These are phyloP conservation scores for Naumovozyma castellii DNA, from an alignment of 805 yeast species.

Conservation along the genomic window DNA sequence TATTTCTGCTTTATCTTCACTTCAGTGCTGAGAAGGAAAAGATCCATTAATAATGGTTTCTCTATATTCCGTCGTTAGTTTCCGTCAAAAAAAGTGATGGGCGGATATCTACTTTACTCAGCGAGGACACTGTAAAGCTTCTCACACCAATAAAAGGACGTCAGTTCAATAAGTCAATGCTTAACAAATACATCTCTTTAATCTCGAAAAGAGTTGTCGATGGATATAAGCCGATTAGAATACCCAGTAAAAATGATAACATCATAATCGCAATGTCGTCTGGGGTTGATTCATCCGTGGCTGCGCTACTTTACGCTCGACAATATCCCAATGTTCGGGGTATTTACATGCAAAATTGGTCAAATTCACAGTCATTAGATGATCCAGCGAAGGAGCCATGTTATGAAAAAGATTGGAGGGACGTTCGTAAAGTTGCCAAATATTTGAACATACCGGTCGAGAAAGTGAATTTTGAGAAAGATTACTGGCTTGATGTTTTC, in stretches of 20 bases:
- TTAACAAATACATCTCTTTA: conserved; percentile 6
- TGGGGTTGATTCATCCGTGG: conserved; percentile 91
- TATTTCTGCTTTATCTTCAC: no score
- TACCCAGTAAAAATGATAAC: conserved; percentile 46
- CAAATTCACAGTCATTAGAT: conserved; percentile 28
- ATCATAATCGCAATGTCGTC: conserved; percentile 88
- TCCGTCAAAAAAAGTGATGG: no score
- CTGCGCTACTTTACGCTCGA: conserved; percentile 60
- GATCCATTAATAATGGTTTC: no score
- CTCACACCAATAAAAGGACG: no score
- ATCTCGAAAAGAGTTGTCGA: conserved; percentile 6
- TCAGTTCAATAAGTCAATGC: conserved; percentile 6
- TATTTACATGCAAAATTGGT: conserved; percentile 92
- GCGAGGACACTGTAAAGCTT: no score
- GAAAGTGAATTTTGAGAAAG: conserved; percentile 75
- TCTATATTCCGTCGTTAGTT: no score
- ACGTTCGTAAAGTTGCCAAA: conserved; percentile 56
- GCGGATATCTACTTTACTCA: no score
- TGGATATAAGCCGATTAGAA: conserved; percentile 10
- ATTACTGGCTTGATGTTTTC: conserved; percentile 89
- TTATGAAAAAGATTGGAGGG: conserved; percentile 82
- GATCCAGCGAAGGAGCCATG: conserved; percentile 44
- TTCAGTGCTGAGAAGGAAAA: no score
- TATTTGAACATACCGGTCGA: conserved; percentile 59
- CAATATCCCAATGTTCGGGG: conserved; percentile 58